Percentiles rank a stretch among this genome's conserved stretches.
These are phyloP conservation scores for Bolboschoenus planiculmis DNA, from an alignment of 176 grass and related monocot species.

Conservation along the genomic window DNA sequence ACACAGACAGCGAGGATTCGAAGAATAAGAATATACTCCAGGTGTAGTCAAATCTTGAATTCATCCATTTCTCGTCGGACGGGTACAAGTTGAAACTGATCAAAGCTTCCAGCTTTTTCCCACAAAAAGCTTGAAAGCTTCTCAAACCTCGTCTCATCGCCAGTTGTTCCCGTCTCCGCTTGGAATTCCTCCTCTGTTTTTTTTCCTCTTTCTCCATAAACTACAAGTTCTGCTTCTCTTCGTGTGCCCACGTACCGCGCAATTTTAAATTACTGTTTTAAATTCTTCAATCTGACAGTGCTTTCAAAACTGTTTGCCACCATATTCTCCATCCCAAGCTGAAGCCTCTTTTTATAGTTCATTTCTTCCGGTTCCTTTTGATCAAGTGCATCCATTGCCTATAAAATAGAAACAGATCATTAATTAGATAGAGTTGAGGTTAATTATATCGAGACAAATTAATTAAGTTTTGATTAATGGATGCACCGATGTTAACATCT, in stretches of 20 bases:
- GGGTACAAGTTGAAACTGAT: not conserved
- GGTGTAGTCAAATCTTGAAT: not conserved
- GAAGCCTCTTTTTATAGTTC: not conserved
- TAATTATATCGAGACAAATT: no score
- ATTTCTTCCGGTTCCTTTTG: not conserved
- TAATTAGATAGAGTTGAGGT: not conserved
- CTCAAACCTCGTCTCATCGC: not conserved
- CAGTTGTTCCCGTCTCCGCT: not conserved
- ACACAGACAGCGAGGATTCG: not conserved
- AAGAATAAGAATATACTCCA: not conserved
- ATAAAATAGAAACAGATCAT: not conserved
- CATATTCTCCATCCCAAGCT: not conserved
- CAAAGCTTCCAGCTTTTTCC: not conserved
- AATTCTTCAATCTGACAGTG: not conserved
- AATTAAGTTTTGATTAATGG: not conserved
- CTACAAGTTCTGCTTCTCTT: not conserved
- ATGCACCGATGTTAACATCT: slow-evolving; percentile 50
- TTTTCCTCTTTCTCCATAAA: not conserved
- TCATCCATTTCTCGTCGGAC: not conserved
- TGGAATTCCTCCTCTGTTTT: not conserved
- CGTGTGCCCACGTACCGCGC: not conserved
- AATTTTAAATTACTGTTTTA: not conserved
- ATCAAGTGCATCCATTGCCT: not conserved
- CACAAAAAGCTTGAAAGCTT: not conserved
- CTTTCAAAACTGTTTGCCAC: not conserved